phyloP scores from a whole-genome alignment of 306 rosid species.

The Prosopis cineraria region DNA sequence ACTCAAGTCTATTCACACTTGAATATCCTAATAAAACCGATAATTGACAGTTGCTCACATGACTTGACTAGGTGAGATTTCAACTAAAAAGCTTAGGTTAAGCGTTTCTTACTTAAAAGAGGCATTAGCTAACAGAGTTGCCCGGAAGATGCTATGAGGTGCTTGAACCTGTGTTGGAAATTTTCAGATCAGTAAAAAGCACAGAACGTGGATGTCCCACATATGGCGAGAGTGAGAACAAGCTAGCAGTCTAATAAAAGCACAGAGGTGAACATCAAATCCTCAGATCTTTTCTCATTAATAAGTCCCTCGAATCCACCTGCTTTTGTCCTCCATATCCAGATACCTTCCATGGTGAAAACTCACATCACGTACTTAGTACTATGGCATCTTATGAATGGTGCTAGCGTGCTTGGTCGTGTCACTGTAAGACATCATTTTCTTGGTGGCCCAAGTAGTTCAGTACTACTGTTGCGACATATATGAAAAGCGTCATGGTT shows the following conservation, averaged over 20 bases:
- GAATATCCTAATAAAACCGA: no score
- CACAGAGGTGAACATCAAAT: background rate
- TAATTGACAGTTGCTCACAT: background rate
- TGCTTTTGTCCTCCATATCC: conserved; percentile 43
- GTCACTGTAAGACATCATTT: conserved; percentile 44
- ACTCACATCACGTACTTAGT: conserved; percentile 47
- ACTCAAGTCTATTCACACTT: no score
- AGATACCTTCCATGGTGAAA: conserved; percentile 49
- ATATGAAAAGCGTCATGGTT: background rate
- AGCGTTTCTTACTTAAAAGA: background rate
- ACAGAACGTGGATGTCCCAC: conserved; percentile 9
- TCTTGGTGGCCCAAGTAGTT: conserved; percentile 31
- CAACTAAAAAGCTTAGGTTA: background rate
- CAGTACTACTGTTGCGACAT: conserved; percentile 20
- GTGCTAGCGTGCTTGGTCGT: conserved; percentile 43
- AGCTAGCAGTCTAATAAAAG: background rate
- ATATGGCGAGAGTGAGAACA: background rate
- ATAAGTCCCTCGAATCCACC: conserved; percentile 28
- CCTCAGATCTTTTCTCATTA: conserved; percentile 22
- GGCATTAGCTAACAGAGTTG: background rate
- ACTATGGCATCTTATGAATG: conserved; percentile 49
- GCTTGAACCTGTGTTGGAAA: background rate
- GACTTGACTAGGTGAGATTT: background rate
- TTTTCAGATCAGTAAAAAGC: background rate
- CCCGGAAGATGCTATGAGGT: background rate